A percentile compares a stretch with the other conserved stretches of the same genome.
Conservation (phyloP, 1,284 basidiomycete genomes). For the Tranzscheliella williamsii region DNA sequence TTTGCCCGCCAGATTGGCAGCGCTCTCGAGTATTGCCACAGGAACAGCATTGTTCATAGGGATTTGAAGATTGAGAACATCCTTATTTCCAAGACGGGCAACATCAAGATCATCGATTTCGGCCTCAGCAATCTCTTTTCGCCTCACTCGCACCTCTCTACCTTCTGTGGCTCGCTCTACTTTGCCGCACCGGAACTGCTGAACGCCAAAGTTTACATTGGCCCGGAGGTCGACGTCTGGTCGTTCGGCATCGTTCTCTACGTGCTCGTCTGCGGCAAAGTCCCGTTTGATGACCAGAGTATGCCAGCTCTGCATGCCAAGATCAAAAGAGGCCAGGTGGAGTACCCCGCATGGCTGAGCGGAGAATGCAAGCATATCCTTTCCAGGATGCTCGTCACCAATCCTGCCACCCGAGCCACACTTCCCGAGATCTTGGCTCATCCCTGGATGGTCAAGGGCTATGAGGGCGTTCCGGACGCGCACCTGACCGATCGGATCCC, state of each 20-base stretch:
- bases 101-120: conserved; percentile 99
- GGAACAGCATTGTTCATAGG: conserved; percentile 95
- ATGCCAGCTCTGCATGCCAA: conserved; percentile 99
- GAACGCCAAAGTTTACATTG: conserved; percentile 93
- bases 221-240: conserved; percentile 98
- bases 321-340: conserved; percentile 94
- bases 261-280: conserved; percentile 95
- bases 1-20: conserved; percentile 96
- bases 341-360: conserved; percentile 96
- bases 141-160: conserved; percentile 79
- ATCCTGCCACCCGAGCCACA: conserved; percentile 80
- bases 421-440: conserved; percentile 85
- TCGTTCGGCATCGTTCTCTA: conserved; percentile 98
- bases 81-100: conserved; percentile 94
- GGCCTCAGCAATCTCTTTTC: conserved; percentile 96
- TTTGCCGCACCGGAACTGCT: conserved; percentile 96
- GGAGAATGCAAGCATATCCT: conserved; percentile 93
- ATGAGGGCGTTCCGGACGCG: conserved; percentile 75
- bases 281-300: conserved; percentile 97
- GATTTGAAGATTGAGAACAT: conserved; percentile 99
- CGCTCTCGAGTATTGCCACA: conserved; percentile 94
- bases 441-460: conserved; percentile 93
- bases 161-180: conserved; percentile 96
- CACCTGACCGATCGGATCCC: conserved; percentile 88
- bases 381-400: conserved; percentile 93